Evolutionary conservation across 805 yeast genomes (phyloP).

Genomic region (Starmerella kuoi): DNA sequence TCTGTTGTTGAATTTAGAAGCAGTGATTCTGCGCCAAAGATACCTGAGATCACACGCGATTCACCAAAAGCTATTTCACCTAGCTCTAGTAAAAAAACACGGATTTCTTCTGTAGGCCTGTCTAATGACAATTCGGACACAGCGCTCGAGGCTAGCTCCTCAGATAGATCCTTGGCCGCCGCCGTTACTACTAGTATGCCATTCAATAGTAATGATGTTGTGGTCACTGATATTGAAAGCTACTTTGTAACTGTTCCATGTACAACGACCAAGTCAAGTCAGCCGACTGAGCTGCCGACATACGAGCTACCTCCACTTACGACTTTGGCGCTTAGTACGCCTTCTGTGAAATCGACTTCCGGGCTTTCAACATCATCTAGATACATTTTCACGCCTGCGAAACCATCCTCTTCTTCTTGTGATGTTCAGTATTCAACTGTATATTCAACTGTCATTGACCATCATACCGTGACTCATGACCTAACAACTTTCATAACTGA

Average conservation of each 20-base stretch:
- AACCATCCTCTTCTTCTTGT: not conserved
- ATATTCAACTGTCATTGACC: not conserved
- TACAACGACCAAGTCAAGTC: conserved; percentile 5
- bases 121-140: too few species aligned
- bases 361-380: not conserved
- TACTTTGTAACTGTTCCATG: conserved; percentile 14
- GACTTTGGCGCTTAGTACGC: too few species aligned
- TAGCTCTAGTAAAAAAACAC: too few species aligned
- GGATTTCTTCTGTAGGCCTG: too few species aligned
- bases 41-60: too few species aligned
- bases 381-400: not conserved
- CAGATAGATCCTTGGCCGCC: too few species aligned
- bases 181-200: not conserved
- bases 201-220: not conserved
- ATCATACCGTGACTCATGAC: not conserved
- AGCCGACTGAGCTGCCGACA: not conserved
- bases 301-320: too few species aligned
- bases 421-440: not conserved
- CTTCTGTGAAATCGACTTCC: not conserved
- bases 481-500: not conserved
- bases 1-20: conserved; percentile 5
- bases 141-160: too few species aligned
- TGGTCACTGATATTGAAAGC: conserved; percentile 8
- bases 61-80: too few species aligned
- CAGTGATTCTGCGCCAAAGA: not conserved